Conservation (phyloP, 768 basidiomycete genomes). For the Lentinula sp. region DNA sequence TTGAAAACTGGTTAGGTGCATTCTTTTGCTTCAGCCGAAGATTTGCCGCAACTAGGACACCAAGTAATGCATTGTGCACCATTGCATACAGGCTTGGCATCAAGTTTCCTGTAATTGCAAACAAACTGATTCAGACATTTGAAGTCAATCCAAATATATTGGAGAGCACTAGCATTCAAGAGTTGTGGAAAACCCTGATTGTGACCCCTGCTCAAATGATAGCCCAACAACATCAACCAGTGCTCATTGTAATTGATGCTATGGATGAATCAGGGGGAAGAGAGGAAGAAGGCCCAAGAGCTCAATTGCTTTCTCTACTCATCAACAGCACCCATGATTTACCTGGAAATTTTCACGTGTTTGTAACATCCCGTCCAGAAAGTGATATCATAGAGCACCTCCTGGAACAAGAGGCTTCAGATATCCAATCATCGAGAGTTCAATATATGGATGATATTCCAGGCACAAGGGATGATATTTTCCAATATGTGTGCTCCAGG, state of each 20-base stretch:
- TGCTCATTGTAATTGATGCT: neutral
- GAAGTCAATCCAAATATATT: neutral
- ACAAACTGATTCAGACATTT: neutral
- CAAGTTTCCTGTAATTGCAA: neutral
- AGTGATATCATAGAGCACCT: neutral
- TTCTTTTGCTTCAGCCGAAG: neutral
- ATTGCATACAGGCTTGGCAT: neutral
- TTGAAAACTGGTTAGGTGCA: neutral
- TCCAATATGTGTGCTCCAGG: neutral
- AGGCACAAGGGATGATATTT: neutral
- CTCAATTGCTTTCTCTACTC: neutral
- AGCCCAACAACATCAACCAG: neutral
- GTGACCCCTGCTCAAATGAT: neutral
- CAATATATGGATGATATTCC: neutral
- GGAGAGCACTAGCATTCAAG: neutral
- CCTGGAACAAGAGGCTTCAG: neutral
- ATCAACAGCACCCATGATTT: neutral
- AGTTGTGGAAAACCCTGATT: neutral
- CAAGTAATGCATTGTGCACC: neutral
- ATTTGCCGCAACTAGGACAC: neutral
- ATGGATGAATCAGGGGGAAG: neutral
- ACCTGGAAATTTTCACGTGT: neutral
- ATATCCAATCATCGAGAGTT: neutral
- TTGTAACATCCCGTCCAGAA: neutral
- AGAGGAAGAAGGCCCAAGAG: neutral